Conservation (phyloP, 2,329 filamentous ascomycete species). For the Didymella lethalis region DNA sequence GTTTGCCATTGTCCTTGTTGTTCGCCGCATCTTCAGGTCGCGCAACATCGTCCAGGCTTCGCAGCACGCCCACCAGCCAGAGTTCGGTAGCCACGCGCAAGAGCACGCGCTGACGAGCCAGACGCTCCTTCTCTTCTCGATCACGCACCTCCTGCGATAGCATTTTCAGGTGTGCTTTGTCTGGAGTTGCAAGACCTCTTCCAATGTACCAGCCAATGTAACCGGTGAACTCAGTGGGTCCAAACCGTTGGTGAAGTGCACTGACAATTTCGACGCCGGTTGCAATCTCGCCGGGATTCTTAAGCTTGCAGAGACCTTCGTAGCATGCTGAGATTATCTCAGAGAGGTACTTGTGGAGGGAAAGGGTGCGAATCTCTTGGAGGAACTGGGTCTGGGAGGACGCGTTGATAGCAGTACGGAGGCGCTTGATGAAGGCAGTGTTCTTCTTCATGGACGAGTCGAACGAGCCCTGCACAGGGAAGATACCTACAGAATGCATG, state of each 20-base stretch:
- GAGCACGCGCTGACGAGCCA: conserved; percentile 83
- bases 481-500: conserved; percentile 68
- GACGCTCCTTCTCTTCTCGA: conserved; percentile 92
- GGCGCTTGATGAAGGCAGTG: conserved; percentile 94
- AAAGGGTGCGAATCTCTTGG: conserved; percentile 87
- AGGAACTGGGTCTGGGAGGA: conserved; percentile 83
- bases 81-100: conserved; percentile 92
- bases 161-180: conserved; percentile 82
- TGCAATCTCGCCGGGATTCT: conserved; percentile 88
- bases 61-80: conserved; percentile 89
- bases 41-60: conserved; percentile 76
- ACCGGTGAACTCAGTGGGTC: conserved; percentile 86
- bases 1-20: conserved; percentile 64
- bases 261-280: conserved; percentile 92
- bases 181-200: conserved; percentile 87
- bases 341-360: conserved; percentile 94
- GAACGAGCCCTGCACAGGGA: conserved; percentile 78
- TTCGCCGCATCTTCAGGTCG: conserved; percentile 70
- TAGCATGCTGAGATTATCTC: conserved; percentile 97
- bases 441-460: conserved; percentile 98
- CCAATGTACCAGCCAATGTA: conserved; percentile 92
- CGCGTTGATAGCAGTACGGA: conserved; percentile 86
- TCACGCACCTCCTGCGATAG: conserved; percentile 84
- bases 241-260: conserved; percentile 94
- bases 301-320: conserved; percentile 90